Evolutionary conservation across 805 yeast species (phyloP).

Genomic region (Myxozyma neotropica): DNA sequence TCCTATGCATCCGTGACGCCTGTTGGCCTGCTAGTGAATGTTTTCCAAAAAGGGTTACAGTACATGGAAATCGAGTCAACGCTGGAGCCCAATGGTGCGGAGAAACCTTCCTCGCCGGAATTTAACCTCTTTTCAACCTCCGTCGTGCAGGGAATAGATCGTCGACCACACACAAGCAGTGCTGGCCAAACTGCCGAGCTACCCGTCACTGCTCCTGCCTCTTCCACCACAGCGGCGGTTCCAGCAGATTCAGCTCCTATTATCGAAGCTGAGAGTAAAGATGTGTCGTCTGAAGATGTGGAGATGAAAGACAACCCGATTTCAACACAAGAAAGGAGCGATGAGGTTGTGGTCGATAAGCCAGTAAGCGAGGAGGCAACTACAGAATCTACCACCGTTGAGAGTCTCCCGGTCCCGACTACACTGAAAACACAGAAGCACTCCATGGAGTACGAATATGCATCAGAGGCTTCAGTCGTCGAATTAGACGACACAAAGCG

Average conservation of each 20-base stretch:
- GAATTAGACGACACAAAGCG: constrained; percentile 13
- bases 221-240: not conserved
- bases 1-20: constrained; percentile 57
- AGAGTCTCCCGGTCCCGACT: not conserved
- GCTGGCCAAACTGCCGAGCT: not conserved
- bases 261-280: not conserved
- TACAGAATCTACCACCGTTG: not conserved
- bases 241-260: not conserved
- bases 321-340: not conserved
- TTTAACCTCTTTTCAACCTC: constrained; percentile 17
- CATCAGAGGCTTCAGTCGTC: not conserved
- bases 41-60: constrained; percentile 84
- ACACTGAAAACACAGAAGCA: not conserved
- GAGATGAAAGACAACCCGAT: not conserved
- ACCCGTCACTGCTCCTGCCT: not conserved
- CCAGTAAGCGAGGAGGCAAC: not conserved
- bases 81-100: constrained; percentile 22
- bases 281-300: not conserved
- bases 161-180: not conserved
- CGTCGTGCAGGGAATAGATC: constrained; percentile 1
- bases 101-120: constrained; percentile 1
- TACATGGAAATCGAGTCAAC: constrained; percentile 71
- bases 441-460: not conserved
- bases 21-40: constrained; percentile 77
- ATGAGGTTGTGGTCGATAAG: not conserved